phyloP scores from a whole-genome alignment of 495 filamentous ascomycete species.

The Evansstolkia leycettana region DNA sequence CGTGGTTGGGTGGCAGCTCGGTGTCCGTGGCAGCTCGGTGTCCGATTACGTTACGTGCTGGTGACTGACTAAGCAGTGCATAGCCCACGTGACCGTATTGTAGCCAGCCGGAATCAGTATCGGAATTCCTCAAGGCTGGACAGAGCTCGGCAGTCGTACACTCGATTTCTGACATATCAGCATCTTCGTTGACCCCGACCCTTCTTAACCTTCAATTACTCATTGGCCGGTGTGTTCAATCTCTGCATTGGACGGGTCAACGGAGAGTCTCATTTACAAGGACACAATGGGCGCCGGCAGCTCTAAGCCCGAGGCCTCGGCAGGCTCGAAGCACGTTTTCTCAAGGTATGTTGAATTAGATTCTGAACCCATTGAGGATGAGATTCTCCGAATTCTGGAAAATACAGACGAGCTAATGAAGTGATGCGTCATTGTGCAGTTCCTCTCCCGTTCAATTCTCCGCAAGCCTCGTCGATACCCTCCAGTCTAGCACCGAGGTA shows the following conservation, averaged over 20 bases:
- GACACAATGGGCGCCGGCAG: constrained; percentile 37
- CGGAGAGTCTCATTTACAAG: constrained; percentile 6
- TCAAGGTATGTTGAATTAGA: constrained; percentile 25
- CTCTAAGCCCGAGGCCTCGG: constrained; percentile 40
- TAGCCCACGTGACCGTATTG: no score
- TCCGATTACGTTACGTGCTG: no score
- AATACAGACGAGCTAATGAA: background rate
- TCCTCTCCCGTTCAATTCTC: constrained; percentile 79
- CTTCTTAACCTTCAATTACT: background rate
- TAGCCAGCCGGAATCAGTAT: no score
- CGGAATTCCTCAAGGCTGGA: background rate
- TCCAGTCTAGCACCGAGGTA: constrained; percentile 82
- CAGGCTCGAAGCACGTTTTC: constrained; percentile 39
- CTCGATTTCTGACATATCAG: no score
- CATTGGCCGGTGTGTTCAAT: background rate
- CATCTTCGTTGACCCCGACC: no score
- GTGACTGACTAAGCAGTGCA: no score
- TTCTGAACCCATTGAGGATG: no score
- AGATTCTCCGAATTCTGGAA: no score
- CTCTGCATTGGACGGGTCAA: no score
- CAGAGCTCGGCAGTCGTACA: constrained; percentile 1
- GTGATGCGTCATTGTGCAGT: constrained; percentile 31
- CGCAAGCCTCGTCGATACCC: constrained; percentile 63
- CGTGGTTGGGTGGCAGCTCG: no score
- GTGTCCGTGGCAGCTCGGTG: no score